Conservation (phyloP, 2,329 filamentous ascomycete genomes). For the Cryphonectria radicalis region DNA sequence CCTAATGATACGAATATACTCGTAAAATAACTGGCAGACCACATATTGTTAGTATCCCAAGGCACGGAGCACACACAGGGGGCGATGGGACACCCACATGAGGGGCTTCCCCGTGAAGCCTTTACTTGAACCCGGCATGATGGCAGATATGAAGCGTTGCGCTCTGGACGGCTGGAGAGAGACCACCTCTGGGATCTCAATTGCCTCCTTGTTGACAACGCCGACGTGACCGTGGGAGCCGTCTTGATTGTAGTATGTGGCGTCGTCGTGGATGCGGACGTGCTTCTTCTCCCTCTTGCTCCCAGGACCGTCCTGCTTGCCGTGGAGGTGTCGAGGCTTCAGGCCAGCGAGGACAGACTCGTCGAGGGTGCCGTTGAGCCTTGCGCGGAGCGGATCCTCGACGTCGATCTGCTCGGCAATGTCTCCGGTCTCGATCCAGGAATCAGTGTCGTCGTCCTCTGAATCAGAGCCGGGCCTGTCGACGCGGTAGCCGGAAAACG, state of each 20-base stretch:
- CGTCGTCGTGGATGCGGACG: conserved; percentile 65
- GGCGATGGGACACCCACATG: conserved; percentile 63
- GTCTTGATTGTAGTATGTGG: conserved; percentile 27
- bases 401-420: conserved; percentile 88
- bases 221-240: conserved; percentile 44
- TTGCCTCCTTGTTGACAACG: conserved; percentile 72
- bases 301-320: conserved; percentile 34
- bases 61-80: conserved; percentile 10
- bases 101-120: conserved; percentile 95
- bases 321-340: conserved; percentile 49
- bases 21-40: conserved; percentile 77
- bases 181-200: conserved; percentile 74
- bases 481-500: conserved; percentile 51
- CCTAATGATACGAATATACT: conserved; percentile 88
- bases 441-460: conserved; percentile 58
- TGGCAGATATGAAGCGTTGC: conserved; percentile 74
- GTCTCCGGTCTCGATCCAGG: conserved; percentile 95
- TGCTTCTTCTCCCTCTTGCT: conserved; percentile 57
- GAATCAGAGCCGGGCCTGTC: conserved; percentile 65
- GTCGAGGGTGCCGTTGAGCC: conserved; percentile 68
- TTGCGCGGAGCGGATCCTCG: conserved; percentile 78
- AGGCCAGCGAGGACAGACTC: conserved; percentile 60
- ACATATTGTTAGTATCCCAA: conserved; percentile 12
- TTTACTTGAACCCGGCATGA: conserved; percentile 85
- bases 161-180: conserved; percentile 66